Conservation (phyloP, 2,329 filamentous ascomycete genomes). For the Colletotrichum cuscutae region DNA sequence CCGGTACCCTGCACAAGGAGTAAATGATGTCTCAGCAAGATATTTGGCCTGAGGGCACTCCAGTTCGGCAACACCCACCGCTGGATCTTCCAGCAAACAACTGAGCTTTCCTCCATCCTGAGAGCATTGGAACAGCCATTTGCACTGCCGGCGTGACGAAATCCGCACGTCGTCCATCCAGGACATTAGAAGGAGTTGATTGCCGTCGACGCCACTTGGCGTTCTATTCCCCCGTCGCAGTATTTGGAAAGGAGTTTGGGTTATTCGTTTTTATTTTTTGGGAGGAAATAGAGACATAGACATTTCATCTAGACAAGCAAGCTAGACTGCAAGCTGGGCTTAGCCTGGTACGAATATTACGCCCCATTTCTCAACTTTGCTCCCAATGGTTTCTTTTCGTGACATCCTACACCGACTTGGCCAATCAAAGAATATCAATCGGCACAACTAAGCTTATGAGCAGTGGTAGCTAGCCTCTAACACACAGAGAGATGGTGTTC, state of each 20-base stretch:
- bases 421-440: no score
- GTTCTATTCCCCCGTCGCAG: conserved; percentile 21
- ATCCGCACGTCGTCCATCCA: conserved; percentile 32
- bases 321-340: conserved; percentile 23
- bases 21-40: conserved; percentile 37
- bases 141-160: conserved; percentile 15
- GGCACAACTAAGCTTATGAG: no score
- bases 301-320: conserved; percentile 11
- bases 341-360: conserved; percentile 30
- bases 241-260: conserved; percentile 22
- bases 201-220: conserved; percentile 15
- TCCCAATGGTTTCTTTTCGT: background rate
- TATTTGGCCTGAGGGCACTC: background rate
- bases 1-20: conserved; percentile 52
- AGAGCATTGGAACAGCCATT: conserved; percentile 26
- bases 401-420: no score
- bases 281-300: conserved; percentile 16
- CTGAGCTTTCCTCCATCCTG: conserved; percentile 33
- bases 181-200: conserved; percentile 32
- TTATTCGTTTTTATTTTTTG: background rate
- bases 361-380: background rate
- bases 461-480: no score
- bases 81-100: conserved; percentile 5
- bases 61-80: conserved; percentile 9
- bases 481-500: no score